Conservation (phyloP, 2,329 filamentous ascomycete species). For the Hypoxylon sp. region DNA sequence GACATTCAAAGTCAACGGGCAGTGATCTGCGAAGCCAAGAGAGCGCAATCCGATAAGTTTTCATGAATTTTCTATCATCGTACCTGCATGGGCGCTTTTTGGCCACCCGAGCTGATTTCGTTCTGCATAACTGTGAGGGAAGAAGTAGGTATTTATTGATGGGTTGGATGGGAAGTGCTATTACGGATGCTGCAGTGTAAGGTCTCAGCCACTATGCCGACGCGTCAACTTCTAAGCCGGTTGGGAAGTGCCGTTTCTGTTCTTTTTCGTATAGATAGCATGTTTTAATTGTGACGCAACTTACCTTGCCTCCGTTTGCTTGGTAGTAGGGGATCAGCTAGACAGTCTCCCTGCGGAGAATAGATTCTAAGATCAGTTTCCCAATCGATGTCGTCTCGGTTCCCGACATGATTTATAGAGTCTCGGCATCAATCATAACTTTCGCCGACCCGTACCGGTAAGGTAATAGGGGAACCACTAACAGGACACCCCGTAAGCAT, state of each 20-base stretch:
- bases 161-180: constrained; percentile 11
- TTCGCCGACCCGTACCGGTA: constrained; percentile 27
- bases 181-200: constrained; percentile 35
- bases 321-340: constrained; percentile 1
- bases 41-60: constrained; percentile 21
- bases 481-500: constrained; percentile 32
- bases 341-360: not conserved
- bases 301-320: too few species aligned
- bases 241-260: constrained; percentile 18
- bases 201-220: constrained; percentile 43
- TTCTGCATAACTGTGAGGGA: constrained; percentile 19
- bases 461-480: constrained; percentile 17
- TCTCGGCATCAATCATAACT: constrained; percentile 31
- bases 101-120: constrained; percentile 24
- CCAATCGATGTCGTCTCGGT: constrained; percentile 20
- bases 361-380: constrained; percentile 8
- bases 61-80: constrained; percentile 22
- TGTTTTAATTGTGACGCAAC: not conserved
- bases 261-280: constrained; percentile 11
- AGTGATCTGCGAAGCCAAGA: constrained; percentile 39
- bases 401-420: constrained; percentile 18
- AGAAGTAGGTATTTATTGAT: constrained; percentile 20
- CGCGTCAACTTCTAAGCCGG: constrained; percentile 30
- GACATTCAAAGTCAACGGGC: constrained; percentile 16
- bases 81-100: constrained; percentile 23